A percentile compares a stretch with the other conserved stretches of the same genome.
These are phyloP conservation scores for Metschnikowia borealis DNA, from an alignment of 805 yeast species.

Conservation along the genomic window DNA sequence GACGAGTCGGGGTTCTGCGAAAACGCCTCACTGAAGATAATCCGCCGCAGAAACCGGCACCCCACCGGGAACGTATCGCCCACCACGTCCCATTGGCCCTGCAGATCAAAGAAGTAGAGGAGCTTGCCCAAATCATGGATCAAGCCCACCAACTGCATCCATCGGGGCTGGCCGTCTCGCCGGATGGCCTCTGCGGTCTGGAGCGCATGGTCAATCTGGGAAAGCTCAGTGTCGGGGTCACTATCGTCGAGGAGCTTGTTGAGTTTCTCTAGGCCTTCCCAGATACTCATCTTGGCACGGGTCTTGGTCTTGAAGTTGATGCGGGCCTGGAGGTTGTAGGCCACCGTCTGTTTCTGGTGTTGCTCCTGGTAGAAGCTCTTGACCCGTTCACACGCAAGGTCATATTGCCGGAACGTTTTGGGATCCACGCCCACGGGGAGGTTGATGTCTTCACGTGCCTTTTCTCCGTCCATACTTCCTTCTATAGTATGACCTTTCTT, in stretches of 20 bases:
- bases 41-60: constrained; percentile 56
- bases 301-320: constrained; percentile 66
- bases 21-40: constrained; percentile 59
- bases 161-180: constrained; percentile 61
- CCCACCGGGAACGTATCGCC: constrained; percentile 80
- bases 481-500: neutral
- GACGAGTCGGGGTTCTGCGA: constrained; percentile 54
- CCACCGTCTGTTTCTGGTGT: constrained; percentile 67
- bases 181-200: constrained; percentile 76
- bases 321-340: constrained; percentile 66
- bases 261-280: constrained; percentile 65
- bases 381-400: constrained; percentile 64
- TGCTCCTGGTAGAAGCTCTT: constrained; percentile 64
- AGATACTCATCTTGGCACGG: constrained; percentile 62
- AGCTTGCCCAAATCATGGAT: constrained; percentile 71
- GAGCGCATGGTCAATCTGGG: constrained; percentile 71
- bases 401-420: constrained; percentile 58
- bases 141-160: constrained; percentile 73
- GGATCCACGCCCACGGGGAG: constrained; percentile 24
- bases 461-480: neutral
- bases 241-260: constrained; percentile 65
- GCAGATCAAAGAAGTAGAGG: constrained; percentile 63
- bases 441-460: constrained; percentile 11
- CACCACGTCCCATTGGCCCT: constrained; percentile 79
- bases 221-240: constrained; percentile 71